Base-by-base conservation (phyloP, 495 filamentous ascomycete species). In the Hypomontagnella monticulosa region DNA sequence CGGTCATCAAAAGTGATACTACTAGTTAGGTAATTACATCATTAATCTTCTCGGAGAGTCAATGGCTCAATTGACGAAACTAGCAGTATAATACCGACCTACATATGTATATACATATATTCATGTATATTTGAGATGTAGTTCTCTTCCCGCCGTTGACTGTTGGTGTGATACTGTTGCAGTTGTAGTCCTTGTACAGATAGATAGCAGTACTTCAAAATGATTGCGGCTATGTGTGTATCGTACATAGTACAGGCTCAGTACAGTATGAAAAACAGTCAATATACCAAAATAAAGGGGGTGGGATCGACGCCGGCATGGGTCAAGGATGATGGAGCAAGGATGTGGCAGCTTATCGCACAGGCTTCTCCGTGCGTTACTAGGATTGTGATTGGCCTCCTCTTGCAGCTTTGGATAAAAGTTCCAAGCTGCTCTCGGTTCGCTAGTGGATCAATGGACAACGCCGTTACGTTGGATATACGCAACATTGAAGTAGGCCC, bases 291-390 rank as follows among this genome's bases (percentile, higher is more conserved):
- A n/a, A 67, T 67, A 66, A 67, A 67, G 53, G 58, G 52, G 58
- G 53, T 67, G 58, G 34, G 65, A 57, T 67, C 57, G 53, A 56
- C 54, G 57, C 42, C 32, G 19, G 55, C 60, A 68, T 68, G 55
- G 58, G 12, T 53, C 42, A 49, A n/a, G 59, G 53, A 50, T 56
- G 18, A 34, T 23, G 36, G 59, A 32, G 30, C 59, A 60, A 54
- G 66, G 66, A 61, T 69, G 55, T 46, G 66, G 59, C 60, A 63
- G 66, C 66, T 69, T 69, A 69, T 69, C 66, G 60, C 55, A 60
- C 42, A 54, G 37, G 23, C 51, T 37, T 32, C 27, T 42, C 65
- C 46, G 48, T 63, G 55, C 49, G 66, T 55, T 41, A 41, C 66
- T n/a, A 27, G 66, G 66, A 42, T 56, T 10, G 19, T 63, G 37